Evolutionary conservation across 1,139 yeast genomes (phyloP), one percentile per base, ranked within the genome.

Genomic region (Yamadazyma buinensis): DNA sequence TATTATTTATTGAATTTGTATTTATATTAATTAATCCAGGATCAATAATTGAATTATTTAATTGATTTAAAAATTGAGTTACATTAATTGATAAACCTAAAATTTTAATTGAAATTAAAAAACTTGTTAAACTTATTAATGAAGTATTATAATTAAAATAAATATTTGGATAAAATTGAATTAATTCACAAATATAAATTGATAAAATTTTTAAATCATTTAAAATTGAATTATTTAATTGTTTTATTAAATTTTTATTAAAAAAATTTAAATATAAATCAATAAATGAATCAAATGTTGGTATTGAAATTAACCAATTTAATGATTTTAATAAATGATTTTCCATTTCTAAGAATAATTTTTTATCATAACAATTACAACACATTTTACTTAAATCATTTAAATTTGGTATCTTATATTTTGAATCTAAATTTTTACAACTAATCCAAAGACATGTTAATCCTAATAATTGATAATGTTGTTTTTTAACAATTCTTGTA

Each of bases 361-460:
- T 66, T 44, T 75, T 76, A 28, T 76, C 67, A 55, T 77, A 77
- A 47, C 79, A 72, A 44, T 75, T 74, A 54, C 84, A 82, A 51
- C 87, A 81, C 56, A 79, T 71, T 43, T 69, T 68, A 48, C 80
- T 61, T 41, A 76, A 64, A 46, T 75, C 78, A 44, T 71, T 69
- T 41, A 77, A 55, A 15, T 76, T 63, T 20, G 87, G 85, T 31
- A 80, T 75, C 51, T 77, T 77, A 46, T 74, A 74, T 57, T 84
- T 84, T 37, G 78, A 67, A 52, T 83, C 92, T 56, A 77, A 67
- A 54, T 75, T 80, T 59, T 84, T 84, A 43, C 87, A 77, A 28
- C 84, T 73, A 34, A 82, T 72, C 94, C 92, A 84, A 33, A 84
- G 61, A 42, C 85, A 73, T 19, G 87, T 77, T 40, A 83, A 66